phyloP scores from a whole-genome alignment of 2,329 filamentous ascomycete genomes.

The Trichoderma lentiforme region DNA sequence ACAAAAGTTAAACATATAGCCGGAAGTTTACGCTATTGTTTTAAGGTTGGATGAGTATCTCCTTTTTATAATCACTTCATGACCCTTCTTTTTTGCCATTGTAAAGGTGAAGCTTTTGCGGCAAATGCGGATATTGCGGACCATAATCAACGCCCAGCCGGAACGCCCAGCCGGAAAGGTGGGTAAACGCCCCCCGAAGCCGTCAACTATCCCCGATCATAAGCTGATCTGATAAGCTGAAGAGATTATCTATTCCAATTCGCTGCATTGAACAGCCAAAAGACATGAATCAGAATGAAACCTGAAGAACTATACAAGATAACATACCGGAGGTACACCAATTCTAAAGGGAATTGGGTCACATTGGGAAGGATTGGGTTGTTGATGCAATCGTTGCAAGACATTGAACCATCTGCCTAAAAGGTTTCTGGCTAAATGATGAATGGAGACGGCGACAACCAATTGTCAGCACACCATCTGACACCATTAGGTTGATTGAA shows the following conservation, averaged over 20 bases:
- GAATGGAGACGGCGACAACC: not conserved
- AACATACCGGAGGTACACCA: rapidly evolving
- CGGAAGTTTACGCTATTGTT: not conserved
- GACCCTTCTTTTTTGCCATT: not conserved
- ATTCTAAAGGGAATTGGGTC: not conserved
- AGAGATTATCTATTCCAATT: not conserved
- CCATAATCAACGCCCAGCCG: not conserved
- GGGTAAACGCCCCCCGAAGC: not conserved
- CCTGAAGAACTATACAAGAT: not conserved
- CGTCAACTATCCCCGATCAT: not conserved
- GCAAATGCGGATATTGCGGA: not conserved
- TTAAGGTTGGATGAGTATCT: not conserved
- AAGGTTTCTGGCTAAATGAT: not conserved
- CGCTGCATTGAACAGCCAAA: not conserved
- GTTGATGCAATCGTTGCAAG: not conserved
- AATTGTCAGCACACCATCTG: not conserved
- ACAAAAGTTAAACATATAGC: not conserved
- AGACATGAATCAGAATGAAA: not conserved
- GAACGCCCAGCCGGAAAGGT: not conserved
- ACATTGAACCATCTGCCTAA: not conserved
- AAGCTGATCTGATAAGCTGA: not conserved
- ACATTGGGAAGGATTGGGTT: not conserved
- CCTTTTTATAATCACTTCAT: not conserved
- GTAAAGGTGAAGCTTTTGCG: not conserved
- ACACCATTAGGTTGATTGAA: not conserved